A percentile compares a stretch with the other conserved stretches of the same genome.
These are phyloP conservation scores for Eragrostis curvula DNA, from an alignment of 176 grass and related monocot species.

Conservation along the genomic window DNA sequence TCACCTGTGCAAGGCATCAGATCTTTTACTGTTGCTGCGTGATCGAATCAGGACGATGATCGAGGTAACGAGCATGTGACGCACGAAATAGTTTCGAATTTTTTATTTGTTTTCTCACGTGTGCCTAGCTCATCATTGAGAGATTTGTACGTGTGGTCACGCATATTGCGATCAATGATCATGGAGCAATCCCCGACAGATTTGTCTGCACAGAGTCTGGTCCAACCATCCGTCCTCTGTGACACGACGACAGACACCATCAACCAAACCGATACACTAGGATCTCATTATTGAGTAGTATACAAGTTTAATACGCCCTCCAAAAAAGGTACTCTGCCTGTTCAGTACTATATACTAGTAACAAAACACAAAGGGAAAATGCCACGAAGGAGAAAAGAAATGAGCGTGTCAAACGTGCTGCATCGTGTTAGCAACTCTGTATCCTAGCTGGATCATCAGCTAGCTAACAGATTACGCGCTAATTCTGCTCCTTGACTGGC, in stretches of 20 bases:
- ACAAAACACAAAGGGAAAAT: not conserved
- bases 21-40: too few relatives aligned
- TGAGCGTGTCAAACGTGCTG: not conserved
- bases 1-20: too few relatives aligned
- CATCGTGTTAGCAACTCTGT: not conserved
- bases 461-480: not conserved
- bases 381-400: not conserved
- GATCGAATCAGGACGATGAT: too few relatives aligned
- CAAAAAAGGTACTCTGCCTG: too few relatives aligned
- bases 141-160: not conserved
- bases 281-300: not conserved
- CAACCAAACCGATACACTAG: not conserved
- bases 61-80: not conserved
- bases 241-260: not conserved
- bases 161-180: conserved; percentile 14
- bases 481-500: not conserved
- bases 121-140: not conserved
- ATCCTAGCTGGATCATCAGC: not conserved
- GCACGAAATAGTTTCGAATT: not conserved
- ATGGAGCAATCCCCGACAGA: not conserved
- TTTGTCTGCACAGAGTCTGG: not conserved
- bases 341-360: not conserved
- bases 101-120: not conserved
- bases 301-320: too few relatives aligned
- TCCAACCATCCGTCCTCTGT: not conserved